Evolutionary conservation across 495 filamentous ascomycete species (phyloP).

Genomic region (Podospora pseudopauciseta): DNA sequence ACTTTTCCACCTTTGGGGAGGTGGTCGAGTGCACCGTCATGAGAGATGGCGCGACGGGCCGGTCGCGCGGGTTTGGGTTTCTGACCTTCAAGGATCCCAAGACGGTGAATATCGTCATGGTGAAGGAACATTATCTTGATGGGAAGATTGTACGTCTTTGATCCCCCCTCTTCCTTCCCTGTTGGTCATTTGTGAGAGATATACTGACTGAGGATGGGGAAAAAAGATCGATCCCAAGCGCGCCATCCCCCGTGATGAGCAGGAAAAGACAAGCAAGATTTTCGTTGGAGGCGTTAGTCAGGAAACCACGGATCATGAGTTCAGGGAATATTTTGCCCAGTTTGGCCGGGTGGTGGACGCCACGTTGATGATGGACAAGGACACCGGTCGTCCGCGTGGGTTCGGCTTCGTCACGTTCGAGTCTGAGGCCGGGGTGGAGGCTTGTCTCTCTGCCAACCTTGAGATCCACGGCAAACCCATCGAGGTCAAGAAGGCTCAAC

Average conservation of each 20-base stretch:
- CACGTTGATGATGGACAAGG: slow-evolving; percentile 99
- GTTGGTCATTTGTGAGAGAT: too few species aligned
- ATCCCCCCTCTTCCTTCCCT: too few species aligned
- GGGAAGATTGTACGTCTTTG: slow-evolving; percentile 83
- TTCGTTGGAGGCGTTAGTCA: slow-evolving; percentile 98
- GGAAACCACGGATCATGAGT: slow-evolving; percentile 92
- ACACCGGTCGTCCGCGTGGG: slow-evolving; percentile 89
- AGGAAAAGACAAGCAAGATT: slow-evolving; percentile 96
- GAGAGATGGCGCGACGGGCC: slow-evolving; percentile 89
- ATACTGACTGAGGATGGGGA: too few species aligned
- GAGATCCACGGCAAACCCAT: slow-evolving; percentile 94
- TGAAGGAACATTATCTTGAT: slow-evolving; percentile 97
- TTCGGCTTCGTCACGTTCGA: slow-evolving; percentile 99
- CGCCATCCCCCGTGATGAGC: slow-evolving; percentile 94
- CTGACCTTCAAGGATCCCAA: slow-evolving; percentile 96
- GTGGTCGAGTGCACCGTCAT: slow-evolving; percentile 98
- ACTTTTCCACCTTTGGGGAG: slow-evolving; percentile 97
- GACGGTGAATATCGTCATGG: slow-evolving; percentile 98
- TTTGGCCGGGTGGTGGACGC: slow-evolving; percentile 96
- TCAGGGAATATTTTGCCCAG: slow-evolving; percentile 92
- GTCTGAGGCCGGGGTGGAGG: slow-evolving; percentile 90
- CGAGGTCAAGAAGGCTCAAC: slow-evolving; percentile 97
- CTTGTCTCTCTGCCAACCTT: slow-evolving; percentile 71
- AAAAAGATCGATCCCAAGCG: slow-evolving; percentile 92
- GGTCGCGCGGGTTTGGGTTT: slow-evolving; percentile 94